These are phyloP conservation scores for Bacidia gigantensis DNA, from an alignment of 495 filamentous ascomycete species.

Conservation along the genomic window DNA sequence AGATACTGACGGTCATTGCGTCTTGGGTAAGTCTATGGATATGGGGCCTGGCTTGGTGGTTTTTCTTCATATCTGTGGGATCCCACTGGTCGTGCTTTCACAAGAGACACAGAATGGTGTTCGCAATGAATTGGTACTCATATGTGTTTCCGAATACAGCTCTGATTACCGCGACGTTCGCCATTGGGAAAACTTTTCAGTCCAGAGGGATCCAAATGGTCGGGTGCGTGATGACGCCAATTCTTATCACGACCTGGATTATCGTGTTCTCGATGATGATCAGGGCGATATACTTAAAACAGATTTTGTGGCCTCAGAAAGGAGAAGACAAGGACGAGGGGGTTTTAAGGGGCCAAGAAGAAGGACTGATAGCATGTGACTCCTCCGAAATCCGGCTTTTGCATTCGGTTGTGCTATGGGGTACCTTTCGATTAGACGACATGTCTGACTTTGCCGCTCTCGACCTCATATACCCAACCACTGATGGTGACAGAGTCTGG, in stretches of 20 bases:
- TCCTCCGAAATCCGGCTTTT: too few relatives aligned
- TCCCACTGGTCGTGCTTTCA: constrained; percentile 60
- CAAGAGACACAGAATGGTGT: constrained; percentile 45
- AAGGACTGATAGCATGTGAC: constrained; percentile 3
- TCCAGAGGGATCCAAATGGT: constrained; percentile 48
- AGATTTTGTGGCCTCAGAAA: constrained; percentile 61
- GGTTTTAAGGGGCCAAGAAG: constrained; percentile 30
- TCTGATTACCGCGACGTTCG: constrained; percentile 57
- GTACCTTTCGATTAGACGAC: constrained; percentile 36
- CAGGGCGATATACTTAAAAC: constrained; percentile 44
- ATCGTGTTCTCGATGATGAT: constrained; percentile 60
- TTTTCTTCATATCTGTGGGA: constrained; percentile 66
- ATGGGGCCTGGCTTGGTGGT: constrained; percentile 76
- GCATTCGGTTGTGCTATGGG: too few relatives aligned
- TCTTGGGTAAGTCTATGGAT: constrained; percentile 63
- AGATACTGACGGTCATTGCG: constrained; percentile 38
- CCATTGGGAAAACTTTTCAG: constrained; percentile 51
- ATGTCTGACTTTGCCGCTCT: constrained; percentile 55
- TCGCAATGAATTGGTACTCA: constrained; percentile 80
- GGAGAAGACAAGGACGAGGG: constrained; percentile 52
- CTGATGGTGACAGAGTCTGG: constrained; percentile 44
- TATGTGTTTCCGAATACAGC: constrained; percentile 84
- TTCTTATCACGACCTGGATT: constrained; percentile 53
- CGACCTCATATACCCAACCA: constrained; percentile 71
- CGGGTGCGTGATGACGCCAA: constrained; percentile 49